phyloP scores from a whole-genome alignment of 768 basidiomycete species.

The Baorangia bicolor region DNA sequence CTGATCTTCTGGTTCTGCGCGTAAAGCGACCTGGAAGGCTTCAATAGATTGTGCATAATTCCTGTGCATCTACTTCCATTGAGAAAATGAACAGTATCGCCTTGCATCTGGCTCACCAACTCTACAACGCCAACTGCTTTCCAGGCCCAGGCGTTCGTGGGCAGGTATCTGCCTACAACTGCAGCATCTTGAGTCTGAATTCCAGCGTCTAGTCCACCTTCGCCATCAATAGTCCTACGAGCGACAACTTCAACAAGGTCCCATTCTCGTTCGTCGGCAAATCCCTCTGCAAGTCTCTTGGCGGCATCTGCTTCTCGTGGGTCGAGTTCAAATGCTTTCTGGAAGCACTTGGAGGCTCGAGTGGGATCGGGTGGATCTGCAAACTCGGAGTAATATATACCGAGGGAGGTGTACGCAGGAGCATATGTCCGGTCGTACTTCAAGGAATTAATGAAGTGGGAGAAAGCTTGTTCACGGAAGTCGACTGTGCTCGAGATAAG shows the following conservation, averaged over 20 bases:
- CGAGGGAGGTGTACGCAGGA: conserved; percentile 91
- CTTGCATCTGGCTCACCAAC: conserved; percentile 54
- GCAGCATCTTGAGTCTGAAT: conserved; percentile 43
- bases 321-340: conserved; percentile 97
- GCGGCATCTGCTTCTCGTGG: conserved; percentile 86
- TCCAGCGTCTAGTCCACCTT: conserved; percentile 73
- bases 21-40: conserved; percentile 81
- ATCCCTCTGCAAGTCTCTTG: conserved; percentile 77
- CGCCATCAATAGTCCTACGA: conserved; percentile 87
- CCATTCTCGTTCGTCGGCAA: conserved; percentile 94
- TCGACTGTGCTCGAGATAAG: conserved; percentile 36
- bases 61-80: conserved; percentile 50
- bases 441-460: conserved; percentile 75
- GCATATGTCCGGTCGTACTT: conserved; percentile 76
- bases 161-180: conserved; percentile 52
- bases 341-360: conserved; percentile 92
- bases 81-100: not conserved
- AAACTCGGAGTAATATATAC: conserved; percentile 79
- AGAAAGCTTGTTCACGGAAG: conserved; percentile 65
- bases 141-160: conserved; percentile 96
- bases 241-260: conserved; percentile 95
- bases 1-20: conserved; percentile 74
- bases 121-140: conserved; percentile 93
- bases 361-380: conserved; percentile 72
- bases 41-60: conserved; percentile 77